phyloP scores from a whole-genome alignment of 176 grass and related monocot species.

The Oryza brachyantha region DNA sequence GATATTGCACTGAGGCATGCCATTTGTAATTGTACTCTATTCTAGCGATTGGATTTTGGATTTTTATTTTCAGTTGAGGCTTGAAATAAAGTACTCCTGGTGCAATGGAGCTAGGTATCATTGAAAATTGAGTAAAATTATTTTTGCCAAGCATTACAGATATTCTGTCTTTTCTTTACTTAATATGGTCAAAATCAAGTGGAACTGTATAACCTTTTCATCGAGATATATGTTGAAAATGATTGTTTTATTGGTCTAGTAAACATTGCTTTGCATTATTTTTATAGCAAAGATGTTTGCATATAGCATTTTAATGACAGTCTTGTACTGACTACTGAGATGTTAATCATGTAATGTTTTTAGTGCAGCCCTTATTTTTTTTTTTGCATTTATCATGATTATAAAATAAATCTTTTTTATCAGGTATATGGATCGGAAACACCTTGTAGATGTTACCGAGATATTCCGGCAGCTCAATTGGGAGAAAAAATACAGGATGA shows the following conservation, averaged over 20 bases:
- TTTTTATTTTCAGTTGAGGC: background rate
- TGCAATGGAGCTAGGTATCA: background rate
- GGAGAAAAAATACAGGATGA: conserved; percentile 90
- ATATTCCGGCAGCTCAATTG: conserved; percentile 66
- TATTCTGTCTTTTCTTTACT: conserved; percentile 4
- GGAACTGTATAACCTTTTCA: background rate
- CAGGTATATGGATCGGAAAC: conserved; percentile 70
- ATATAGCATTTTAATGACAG: too few species aligned
- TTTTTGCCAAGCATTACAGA: background rate
- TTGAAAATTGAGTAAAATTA: background rate
- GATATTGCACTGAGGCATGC: background rate
- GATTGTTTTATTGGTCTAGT: background rate
- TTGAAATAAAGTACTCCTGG: background rate
- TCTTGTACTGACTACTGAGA: too few species aligned
- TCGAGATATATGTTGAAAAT: background rate
- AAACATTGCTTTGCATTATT: background rate
- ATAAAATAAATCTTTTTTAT: background rate
- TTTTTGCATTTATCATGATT: background rate
- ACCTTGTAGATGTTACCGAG: conserved; percentile 97
- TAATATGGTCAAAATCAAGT: background rate
- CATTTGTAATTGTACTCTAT: background rate
- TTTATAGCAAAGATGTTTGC: background rate
- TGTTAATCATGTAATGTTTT: background rate
- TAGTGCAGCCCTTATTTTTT: background rate
- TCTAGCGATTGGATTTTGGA: background rate